Base-by-base conservation (phyloP, 2,329 filamentous ascomycete species). In the Fusarium lyarnte region DNA sequence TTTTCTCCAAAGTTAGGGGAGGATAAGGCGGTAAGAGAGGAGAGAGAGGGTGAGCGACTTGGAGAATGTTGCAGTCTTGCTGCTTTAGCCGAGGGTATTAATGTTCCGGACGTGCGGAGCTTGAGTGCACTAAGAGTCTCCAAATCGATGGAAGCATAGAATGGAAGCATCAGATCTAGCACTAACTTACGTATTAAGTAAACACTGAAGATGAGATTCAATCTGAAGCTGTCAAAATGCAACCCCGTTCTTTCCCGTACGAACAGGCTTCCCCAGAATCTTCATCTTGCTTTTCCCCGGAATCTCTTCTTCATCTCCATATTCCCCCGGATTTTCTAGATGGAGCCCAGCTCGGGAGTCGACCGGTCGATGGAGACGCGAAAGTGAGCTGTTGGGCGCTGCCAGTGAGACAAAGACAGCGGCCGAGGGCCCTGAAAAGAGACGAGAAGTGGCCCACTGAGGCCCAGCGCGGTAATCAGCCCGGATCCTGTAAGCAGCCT, bases 211-310 rank as follows among this genome's bases (percentile, higher is more conserved):
- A 52, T 27, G 23, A 53, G 33, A 53, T 53, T 29, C 23, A 53
- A 38, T 52, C 23, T 52, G 49, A 12, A 39, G 49, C 33, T 39
- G 49, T 53, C 49, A 62, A 45, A 60, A 66, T 58, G 61, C 55
- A 58, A 59, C 54, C 57, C 66, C 66, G 58, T 64, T 59, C 31
- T 59, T 41, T 45, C 33, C 61, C 41, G 36, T 46, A 27, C 43
- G 23, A 53, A 16, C 54, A 71, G 70, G 70, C 70, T 73, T 73
- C 70, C 70, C 70, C 70, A 60, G 68, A 72, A 69, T 70, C 67
- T 64, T 46, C 39, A 68, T 69, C 51, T 52, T 47, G n/a, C 39
- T 29, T 68, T 64, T 69, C 67, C 67, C 67, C 67, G 53, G 69
- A 72, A 73, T 73, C 70, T 68, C 47, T 25, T 23, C 27, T 51